phyloP scores from a whole-genome alignment of 2,329 filamentous ascomycete species.

The Xenoacremonium recifei region DNA sequence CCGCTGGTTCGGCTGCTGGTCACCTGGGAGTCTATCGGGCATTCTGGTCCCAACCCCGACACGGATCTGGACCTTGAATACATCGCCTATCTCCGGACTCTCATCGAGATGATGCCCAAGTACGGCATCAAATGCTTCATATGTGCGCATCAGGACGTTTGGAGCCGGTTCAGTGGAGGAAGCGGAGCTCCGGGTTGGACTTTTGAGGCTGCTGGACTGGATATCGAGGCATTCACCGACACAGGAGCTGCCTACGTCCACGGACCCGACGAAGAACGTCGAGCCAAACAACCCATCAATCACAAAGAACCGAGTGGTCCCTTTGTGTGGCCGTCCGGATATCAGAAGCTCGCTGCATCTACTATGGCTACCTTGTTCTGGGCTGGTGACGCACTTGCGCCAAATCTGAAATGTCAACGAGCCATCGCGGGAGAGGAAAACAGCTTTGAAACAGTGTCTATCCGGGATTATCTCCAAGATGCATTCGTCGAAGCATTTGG shows the following conservation, averaged over 20 bases:
- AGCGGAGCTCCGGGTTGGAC: constrained; percentile 43
- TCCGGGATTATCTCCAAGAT: constrained; percentile 29
- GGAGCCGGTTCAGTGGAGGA: constrained; percentile 41
- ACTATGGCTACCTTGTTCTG: constrained; percentile 29
- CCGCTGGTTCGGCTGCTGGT: constrained; percentile 39
- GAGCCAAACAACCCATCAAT: constrained; percentile 22
- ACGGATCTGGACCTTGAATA: constrained; percentile 38
- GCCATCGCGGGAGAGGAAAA: constrained; percentile 11
- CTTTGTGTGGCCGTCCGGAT: constrained; percentile 37
- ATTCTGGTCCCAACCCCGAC: constrained; percentile 29
- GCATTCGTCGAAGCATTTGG: constrained; percentile 35
- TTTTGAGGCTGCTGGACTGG: constrained; percentile 38
- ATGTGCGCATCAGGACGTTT: constrained; percentile 43
- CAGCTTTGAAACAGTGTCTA: constrained; percentile 22
- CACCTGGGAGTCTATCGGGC: constrained; percentile 41
- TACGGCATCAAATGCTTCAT: constrained; percentile 41
- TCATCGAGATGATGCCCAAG: constrained; percentile 36
- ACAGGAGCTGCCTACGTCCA: constrained; percentile 35
- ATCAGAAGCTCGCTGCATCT: constrained; percentile 37
- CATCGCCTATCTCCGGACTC: constrained; percentile 34
- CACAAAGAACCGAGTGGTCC: constrained; percentile 33
- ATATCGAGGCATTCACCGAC: constrained; percentile 34
- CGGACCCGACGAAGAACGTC: constrained; percentile 31
- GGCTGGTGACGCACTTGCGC: constrained; percentile 29
- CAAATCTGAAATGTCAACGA: constrained; percentile 22